Evolutionary conservation across 768 basidiomycete genomes (phyloP).

Genomic region (Pleurotus djamor): DNA sequence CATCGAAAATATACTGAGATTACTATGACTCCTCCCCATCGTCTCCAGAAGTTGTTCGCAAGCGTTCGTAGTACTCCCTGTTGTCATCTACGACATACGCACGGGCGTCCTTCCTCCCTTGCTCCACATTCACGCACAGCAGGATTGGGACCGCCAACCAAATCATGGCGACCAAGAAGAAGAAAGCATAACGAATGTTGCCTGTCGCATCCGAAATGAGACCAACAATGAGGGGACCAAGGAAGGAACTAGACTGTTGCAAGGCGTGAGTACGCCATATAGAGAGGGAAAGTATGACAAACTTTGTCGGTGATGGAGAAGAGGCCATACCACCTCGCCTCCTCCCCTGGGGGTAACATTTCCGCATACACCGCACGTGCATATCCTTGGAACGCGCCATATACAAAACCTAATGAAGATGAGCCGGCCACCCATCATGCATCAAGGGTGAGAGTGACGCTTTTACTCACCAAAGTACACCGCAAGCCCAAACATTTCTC

Average conservation of each 20-base stretch:
- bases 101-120: conserved; percentile 53
- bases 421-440: too few species aligned
- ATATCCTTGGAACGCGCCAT: conserved; percentile 91
- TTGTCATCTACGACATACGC: conserved; percentile 24
- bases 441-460: too few species aligned
- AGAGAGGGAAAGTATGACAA: conserved; percentile 11
- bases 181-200: conserved; percentile 89
- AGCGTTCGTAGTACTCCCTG: neutral
- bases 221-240: conserved; percentile 89
- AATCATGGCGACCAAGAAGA: conserved; percentile 83
- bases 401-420: conserved; percentile 52
- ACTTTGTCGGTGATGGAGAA: conserved; percentile 93
- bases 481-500: conserved; percentile 85
- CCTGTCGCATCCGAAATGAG: conserved; percentile 86
- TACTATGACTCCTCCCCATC: neutral
- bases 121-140: conserved; percentile 62
- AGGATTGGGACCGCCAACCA: conserved; percentile 81
- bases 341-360: conserved; percentile 83
- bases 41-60: neutral
- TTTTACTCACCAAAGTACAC: conserved; percentile 82
- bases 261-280: conserved; percentile 8
- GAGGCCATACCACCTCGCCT: conserved; percentile 86
- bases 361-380: conserved; percentile 86
- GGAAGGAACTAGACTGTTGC: conserved; percentile 80
- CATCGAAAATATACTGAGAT: too few species aligned